Base-by-base conservation (phyloP, 352 stramenopile species). In the Phytophthora gonapodyides region DNA sequence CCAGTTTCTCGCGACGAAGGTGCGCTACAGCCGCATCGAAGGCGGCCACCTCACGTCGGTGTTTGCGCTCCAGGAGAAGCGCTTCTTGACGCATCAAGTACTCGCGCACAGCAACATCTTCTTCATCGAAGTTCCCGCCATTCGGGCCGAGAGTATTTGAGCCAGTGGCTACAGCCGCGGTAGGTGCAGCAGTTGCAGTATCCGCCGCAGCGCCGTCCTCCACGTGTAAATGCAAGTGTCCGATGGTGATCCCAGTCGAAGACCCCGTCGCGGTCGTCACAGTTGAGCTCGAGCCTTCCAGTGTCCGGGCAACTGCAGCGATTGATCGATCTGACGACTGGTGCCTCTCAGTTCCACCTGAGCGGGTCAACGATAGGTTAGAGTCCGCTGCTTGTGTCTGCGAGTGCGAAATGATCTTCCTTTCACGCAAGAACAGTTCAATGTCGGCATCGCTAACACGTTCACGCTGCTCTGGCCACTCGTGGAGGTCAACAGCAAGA, bases 1-100 rank as follows among this genome's bases (percentile, higher is more conserved):
- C 59, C 65, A 97, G 78, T 57, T 93, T 87, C 54, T 98, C 93
- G 15, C 76, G 65, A 3, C 93, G 83, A 17, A 98, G 78, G 40
- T 96, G 76, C n/a, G 87, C 87, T n/a, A 98, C 71, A 13, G 87
- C 88, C 6, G 80, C 84, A 58, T 97, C 91, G 61, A 98, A 97
- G 2, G 83, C 83, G 1, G 57, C 43, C 11, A 97, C 70, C 34
- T 91, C 76, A 9, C 88, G 76, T 13, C 67, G 66, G 8, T 82
- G 82, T 40, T 93, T 93, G 13, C 71, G 70, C 24, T 88, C 62
- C 13, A 97, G 85, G 16, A 71, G 67, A 3, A 67, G 31, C 16
- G 85, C 76, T 70, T 98, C 89, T 56, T 89, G 75, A 19, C 75
- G 65, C 55, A 88, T 71, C 35, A 88, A 36, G 31, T 89, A 87